Percentiles rank a stretch among this genome's conserved stretches.
Conservation (phyloP, 2,329 filamentous ascomycete genomes). For the Claviceps purpurea region DNA sequence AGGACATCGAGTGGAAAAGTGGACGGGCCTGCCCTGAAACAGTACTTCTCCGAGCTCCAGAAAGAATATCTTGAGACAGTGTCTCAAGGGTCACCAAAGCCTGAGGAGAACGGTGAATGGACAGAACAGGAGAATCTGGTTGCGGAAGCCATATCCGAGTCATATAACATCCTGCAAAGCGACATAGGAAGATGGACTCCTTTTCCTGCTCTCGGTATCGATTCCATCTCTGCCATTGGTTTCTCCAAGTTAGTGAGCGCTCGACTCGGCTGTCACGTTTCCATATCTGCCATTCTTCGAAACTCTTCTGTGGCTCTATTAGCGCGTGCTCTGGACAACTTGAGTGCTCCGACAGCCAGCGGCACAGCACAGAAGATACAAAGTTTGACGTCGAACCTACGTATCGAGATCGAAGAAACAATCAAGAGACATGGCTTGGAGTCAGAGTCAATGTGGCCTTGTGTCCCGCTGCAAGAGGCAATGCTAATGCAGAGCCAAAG, state of each 20-base stretch:
- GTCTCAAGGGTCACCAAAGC: slow-evolving; percentile 13
- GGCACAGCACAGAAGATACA: not conserved
- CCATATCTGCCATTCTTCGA: slow-evolving; percentile 58
- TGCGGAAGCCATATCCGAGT: slow-evolving; percentile 37
- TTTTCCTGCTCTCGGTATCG: slow-evolving; percentile 65
- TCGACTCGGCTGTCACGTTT: slow-evolving; percentile 31
- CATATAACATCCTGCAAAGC: slow-evolving; percentile 29
- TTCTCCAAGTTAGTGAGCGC: slow-evolving; percentile 45
- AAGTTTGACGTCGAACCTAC: slow-evolving; percentile 14
- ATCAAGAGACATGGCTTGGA: slow-evolving; percentile 12
- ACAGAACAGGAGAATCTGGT: slow-evolving; percentile 43
- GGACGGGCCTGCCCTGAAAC: slow-evolving; percentile 42
- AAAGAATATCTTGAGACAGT: slow-evolving; percentile 28
- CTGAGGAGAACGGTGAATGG: slow-evolving; percentile 28
- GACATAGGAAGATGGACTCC: slow-evolving; percentile 52
- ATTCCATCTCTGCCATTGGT: slow-evolving; percentile 70
- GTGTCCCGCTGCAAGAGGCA: slow-evolving; percentile 75
- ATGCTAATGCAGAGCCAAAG: slow-evolving; percentile 51
- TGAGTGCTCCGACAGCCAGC: not conserved
- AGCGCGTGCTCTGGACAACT: slow-evolving; percentile 18
- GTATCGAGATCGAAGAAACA: not conserved
- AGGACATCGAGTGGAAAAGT: slow-evolving; percentile 64
- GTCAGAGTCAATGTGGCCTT: slow-evolving; percentile 54
- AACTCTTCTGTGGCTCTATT: slow-evolving; percentile 54
- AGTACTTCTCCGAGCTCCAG: slow-evolving; percentile 32